These are phyloP conservation scores for Diplotaxis tenuifolia DNA, from an alignment of 345 rosid species.

Conservation along the genomic window DNA sequence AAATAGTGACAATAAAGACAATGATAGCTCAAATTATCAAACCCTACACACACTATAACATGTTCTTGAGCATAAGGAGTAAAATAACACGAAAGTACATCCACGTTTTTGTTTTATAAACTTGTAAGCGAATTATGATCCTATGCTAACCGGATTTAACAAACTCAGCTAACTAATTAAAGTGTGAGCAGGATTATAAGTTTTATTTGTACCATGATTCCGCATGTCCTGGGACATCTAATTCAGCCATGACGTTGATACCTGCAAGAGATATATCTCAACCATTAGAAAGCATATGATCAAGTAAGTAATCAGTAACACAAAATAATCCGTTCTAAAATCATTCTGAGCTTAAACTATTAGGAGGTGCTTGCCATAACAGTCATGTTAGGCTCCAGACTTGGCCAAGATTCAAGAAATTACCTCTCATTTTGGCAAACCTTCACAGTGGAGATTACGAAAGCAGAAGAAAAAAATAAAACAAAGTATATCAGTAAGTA, in stretches of 20 bases:
- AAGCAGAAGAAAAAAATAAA: slow-evolving; percentile 16
- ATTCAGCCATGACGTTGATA: slow-evolving; percentile 89
- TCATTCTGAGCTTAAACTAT: slow-evolving; percentile 1
- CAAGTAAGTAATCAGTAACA: neutral
- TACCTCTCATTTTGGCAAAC: slow-evolving; percentile 95
- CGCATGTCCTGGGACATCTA: slow-evolving; percentile 97
- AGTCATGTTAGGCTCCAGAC: slow-evolving; percentile 2
- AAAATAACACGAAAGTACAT: neutral
- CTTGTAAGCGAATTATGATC: neutral
- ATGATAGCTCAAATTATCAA: neutral
- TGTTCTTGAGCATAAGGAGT: neutral
- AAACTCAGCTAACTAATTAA: neutral
- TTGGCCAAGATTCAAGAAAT: slow-evolving; percentile 22
- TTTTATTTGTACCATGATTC: slow-evolving; percentile 68
- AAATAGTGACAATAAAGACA: neutral
- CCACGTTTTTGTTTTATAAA: neutral
- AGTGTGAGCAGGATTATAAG: neutral
- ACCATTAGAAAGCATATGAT: neutral
- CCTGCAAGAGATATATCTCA: slow-evolving; percentile 46
- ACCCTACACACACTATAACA: neutral
- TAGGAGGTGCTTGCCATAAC: neutral
- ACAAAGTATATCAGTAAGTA: slow-evolving; percentile 29
- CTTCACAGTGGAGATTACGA: slow-evolving; percentile 47
- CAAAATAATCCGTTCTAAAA: neutral
- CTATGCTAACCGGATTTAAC: neutral